Evolutionary conservation across 1,284 basidiomycete genomes (phyloP).

Genomic region (Veloporphyrellus conicus): DNA sequence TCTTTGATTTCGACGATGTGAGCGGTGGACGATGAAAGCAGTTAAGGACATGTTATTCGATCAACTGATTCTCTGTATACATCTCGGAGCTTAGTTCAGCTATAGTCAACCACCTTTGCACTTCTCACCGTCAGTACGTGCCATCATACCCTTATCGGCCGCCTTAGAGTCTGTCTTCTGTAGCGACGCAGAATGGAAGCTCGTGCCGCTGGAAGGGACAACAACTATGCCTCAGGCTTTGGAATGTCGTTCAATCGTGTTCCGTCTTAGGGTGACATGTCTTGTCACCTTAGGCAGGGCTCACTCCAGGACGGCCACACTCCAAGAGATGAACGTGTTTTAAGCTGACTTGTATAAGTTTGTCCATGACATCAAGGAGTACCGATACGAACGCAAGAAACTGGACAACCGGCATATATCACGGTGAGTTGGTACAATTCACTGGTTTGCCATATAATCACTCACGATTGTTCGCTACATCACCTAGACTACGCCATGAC

Average conservation of each 20-base stretch:
- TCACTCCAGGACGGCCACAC: conserved; percentile 73
- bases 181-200: too few species aligned
- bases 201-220: too few species aligned
- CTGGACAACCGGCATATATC: conserved; percentile 77
- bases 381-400: conserved; percentile 68
- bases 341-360: conserved; percentile 60
- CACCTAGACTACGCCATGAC: conserved; percentile 66
- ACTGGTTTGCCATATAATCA: not conserved
- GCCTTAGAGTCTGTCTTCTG: too few species aligned
- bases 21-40: not conserved
- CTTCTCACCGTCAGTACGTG: too few species aligned
- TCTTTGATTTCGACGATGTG: conserved; percentile 3
- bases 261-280: conserved; percentile 58
- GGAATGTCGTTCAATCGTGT: too few species aligned
- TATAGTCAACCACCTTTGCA: too few species aligned
- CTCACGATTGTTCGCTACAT: not conserved
- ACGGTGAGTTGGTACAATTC: conserved; percentile 46
- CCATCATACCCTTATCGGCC: too few species aligned
- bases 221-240: too few species aligned
- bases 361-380: conserved; percentile 67
- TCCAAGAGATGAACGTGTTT: conserved; percentile 79
- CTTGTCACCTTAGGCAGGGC: conserved; percentile 73
- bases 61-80: too few species aligned
- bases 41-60: too few species aligned
- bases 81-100: too few species aligned